Evolutionary conservation across 2,329 filamentous ascomycete genomes (phyloP), one percentile per base, ranked within the genome.

Genomic region (Pseudopyricularia cyperi): DNA sequence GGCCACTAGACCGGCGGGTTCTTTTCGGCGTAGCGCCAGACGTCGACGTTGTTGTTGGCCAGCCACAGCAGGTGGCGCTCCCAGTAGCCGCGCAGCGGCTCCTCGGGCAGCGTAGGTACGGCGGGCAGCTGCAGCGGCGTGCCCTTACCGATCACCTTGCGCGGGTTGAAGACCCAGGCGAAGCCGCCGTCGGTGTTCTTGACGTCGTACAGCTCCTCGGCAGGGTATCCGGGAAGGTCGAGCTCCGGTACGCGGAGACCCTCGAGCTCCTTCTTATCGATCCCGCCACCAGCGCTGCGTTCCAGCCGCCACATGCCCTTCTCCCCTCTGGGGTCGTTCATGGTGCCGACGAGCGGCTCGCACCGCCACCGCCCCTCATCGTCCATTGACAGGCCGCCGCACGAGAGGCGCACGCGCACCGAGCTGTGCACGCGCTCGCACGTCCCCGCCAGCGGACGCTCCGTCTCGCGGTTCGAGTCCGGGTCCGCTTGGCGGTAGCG

Each of bases 401-500:
- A 62, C 1, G 58, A 58, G 9, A 66, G 51, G 11, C 65, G 50
- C 15, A 66, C 58, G 9, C 64, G 54, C 24, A 63, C 64, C 11
- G 55, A 57, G 11, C 55, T 56, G 39, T 66, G 65, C 7, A 71
- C 62, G 15, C 66, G 58, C 57, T 71, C 69, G 52, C 62, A 60
- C 0, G 68, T 71, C 44, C 65, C 59, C 3, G 62, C 52, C 53
- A 72, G 59, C 6, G 65, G 65, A 50, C 66, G 58, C 11, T 57
- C 53, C 1, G 65, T 68, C 26, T 62, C 60, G n/a, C 59, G 52
- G 50, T 70, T 70, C 7, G 62, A 67, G 22, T 65, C 59, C 46
- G 68, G 64, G 57, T 71, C 63, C 8, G 66, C 61, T 19, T 68
- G 61, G 28, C 61, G 60, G 46, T 65, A 66, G 12, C 66, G 55